A percentile compares a stretch with the other conserved stretches of the same genome.
phyloP scores from a whole-genome alignment of 108 stramenopile species.

The Pinguiococcus pyrenoidosus region DNA sequence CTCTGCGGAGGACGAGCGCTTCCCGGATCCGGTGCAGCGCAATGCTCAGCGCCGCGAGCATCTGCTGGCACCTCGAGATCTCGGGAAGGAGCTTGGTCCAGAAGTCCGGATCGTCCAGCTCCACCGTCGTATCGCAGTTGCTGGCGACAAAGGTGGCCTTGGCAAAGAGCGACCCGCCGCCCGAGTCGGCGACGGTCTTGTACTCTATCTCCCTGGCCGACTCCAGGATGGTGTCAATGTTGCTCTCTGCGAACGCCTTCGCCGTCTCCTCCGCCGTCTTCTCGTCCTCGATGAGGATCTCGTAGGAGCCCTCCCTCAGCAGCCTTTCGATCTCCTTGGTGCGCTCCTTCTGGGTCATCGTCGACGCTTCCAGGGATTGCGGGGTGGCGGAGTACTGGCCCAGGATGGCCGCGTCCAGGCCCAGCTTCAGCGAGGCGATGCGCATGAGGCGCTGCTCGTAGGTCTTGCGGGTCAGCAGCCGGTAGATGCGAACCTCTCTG shows the following conservation, averaged over 20 bases:
- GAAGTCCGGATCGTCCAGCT: conserved; percentile 10
- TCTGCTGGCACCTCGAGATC: too few relatives aligned
- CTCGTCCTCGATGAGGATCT: conserved; percentile 4
- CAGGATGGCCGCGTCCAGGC: conserved; percentile 75
- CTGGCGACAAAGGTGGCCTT: conserved; percentile 4
- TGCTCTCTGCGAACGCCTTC: conserved; percentile 1
- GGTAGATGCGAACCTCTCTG: conserved; percentile 55
- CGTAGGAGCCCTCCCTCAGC: conserved; percentile 12
- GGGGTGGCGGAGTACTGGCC: not conserved
- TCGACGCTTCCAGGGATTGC: not conserved
- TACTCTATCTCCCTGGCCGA: conserved; percentile 1
- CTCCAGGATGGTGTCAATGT: conserved; percentile 7
- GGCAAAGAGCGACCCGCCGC: not conserved
- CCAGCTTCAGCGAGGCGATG: conserved; percentile 77
- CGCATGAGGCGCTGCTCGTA: conserved; percentile 86
- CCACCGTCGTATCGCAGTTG: not conserved
- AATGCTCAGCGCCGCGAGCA: too few relatives aligned
- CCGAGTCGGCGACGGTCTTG: not conserved
- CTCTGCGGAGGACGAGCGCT: too few relatives aligned
- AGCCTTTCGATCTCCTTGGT: conserved; percentile 17
- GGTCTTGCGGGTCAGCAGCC: conserved; percentile 81
- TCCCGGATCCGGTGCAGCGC: too few relatives aligned
- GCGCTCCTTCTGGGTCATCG: conserved; percentile 1
- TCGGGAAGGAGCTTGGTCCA: conserved; percentile 21
- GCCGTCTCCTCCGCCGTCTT: conserved; percentile 20